phyloP scores from a whole-genome alignment of 306 rosid species.

The cucumber (Cucumis sativus) region Cucumber_9930_V3 NC_026661.2:599001-599500 shows the following conservation, averaged over 20 bases:
- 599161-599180: not conserved
- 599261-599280: slow-evolving; percentile 11
- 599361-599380: slow-evolving; percentile 43
- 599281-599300: not conserved
- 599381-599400: slow-evolving; percentile 52
- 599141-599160: not conserved
- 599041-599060: not conserved
- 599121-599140: no score
- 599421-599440: slow-evolving; percentile 39
- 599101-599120: no score
- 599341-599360: slow-evolving; percentile 31
- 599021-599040: slow-evolving; percentile 67
- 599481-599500: slow-evolving; percentile 39
- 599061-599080: no score
- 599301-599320: slow-evolving; percentile 12
- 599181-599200: no score
- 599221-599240: not conserved
- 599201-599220: no score
- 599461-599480: slow-evolving; percentile 34
- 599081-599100: no score
- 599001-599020: slow-evolving; percentile 68
- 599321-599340: slow-evolving; percentile 38
- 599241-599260: slow-evolving; percentile 21
- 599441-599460: slow-evolving; percentile 39
- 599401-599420: slow-evolving; percentile 42